phyloP scores from a whole-genome alignment of 2,329 filamentous ascomycete genomes.

The Colletotrichum godetiae region DNA sequence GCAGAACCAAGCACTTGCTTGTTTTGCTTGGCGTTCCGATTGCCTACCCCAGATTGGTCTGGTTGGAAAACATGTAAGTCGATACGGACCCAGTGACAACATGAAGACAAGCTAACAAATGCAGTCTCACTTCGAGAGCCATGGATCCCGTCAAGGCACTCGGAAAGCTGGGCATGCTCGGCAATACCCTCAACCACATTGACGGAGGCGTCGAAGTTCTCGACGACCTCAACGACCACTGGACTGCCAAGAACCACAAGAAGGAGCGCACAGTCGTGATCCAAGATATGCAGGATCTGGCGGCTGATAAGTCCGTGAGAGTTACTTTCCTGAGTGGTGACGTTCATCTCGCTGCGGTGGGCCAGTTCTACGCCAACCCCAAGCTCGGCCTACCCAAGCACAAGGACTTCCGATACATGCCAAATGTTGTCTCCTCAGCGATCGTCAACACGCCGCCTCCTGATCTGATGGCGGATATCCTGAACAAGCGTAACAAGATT shows the following conservation, averaged over 20 bases:
- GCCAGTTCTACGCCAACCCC: conserved; percentile 94
- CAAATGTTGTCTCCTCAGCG: conserved; percentile 92
- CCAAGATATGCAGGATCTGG: conserved; percentile 91
- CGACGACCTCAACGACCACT: conserved; percentile 95
- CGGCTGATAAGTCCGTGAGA: conserved; percentile 90
- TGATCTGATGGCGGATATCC: conserved; percentile 86
- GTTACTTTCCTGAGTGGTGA: conserved; percentile 94
- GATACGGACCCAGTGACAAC: not conserved
- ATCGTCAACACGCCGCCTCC: conserved; percentile 94
- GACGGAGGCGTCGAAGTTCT: conserved; percentile 92
- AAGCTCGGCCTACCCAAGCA: conserved; percentile 85
- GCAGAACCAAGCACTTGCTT: conserved; percentile 88
- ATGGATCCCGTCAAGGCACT: conserved; percentile 93
- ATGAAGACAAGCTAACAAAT: conserved; percentile 45
- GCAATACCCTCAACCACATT: conserved; percentile 85
- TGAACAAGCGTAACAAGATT: conserved; percentile 92
- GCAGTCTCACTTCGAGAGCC: conserved; percentile 82
- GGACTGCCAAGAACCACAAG: conserved; percentile 97
- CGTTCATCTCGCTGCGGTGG: conserved; percentile 91
- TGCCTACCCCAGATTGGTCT: conserved; percentile 79
- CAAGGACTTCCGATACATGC: conserved; percentile 95
- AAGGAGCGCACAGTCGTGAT: conserved; percentile 87
- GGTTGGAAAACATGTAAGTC: conserved; percentile 76
- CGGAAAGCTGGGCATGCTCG: conserved; percentile 83
- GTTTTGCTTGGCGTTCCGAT: conserved; percentile 88